These are phyloP conservation scores for Penicillium crystallinum DNA, from an alignment of 495 filamentous ascomycete species.

Conservation along the genomic window DNA sequence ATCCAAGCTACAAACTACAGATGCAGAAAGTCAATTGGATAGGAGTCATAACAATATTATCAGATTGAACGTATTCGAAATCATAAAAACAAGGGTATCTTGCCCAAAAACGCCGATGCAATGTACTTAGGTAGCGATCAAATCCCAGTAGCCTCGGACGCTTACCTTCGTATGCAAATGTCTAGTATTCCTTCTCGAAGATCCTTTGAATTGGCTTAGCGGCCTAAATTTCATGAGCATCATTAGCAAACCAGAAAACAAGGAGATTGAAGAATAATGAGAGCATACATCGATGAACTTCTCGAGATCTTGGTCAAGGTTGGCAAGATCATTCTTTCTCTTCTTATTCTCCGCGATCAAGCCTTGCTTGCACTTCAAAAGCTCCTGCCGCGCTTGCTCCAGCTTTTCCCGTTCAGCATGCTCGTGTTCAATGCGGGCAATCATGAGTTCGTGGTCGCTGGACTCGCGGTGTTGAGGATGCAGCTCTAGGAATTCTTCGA, in stretches of 20 bases:
- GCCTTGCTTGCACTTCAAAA: constrained; percentile 85
- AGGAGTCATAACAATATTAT: neutral
- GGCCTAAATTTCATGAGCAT: constrained; percentile 45
- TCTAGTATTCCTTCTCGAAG: constrained; percentile 67
- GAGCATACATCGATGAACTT: constrained; percentile 69
- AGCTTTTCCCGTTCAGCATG: constrained; percentile 77
- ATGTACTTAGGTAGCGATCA: constrained; percentile 20
- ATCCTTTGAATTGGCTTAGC: constrained; percentile 81
- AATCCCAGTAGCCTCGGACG: constrained; percentile 1
- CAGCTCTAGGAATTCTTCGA: constrained; percentile 74
- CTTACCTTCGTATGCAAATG: constrained; percentile 5
- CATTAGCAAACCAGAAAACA: neutral
- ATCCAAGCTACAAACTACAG: neutral
- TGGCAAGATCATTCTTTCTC: constrained; percentile 85
- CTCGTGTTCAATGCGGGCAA: constrained; percentile 89
- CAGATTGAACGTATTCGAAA: constrained; percentile 1
- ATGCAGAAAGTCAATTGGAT: neutral
- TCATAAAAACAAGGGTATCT: constrained; percentile 29
- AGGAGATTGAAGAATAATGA: neutral
- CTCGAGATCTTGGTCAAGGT: constrained; percentile 81
- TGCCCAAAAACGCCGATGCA: constrained; percentile 28
- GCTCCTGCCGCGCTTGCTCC: constrained; percentile 78
- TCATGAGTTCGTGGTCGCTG: constrained; percentile 76
- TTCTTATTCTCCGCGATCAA: constrained; percentile 94
- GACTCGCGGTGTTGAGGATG: constrained; percentile 67